Base-by-base conservation (phyloP, 2,329 filamentous ascomycete genomes). In the Fusarium sp. region DNA sequence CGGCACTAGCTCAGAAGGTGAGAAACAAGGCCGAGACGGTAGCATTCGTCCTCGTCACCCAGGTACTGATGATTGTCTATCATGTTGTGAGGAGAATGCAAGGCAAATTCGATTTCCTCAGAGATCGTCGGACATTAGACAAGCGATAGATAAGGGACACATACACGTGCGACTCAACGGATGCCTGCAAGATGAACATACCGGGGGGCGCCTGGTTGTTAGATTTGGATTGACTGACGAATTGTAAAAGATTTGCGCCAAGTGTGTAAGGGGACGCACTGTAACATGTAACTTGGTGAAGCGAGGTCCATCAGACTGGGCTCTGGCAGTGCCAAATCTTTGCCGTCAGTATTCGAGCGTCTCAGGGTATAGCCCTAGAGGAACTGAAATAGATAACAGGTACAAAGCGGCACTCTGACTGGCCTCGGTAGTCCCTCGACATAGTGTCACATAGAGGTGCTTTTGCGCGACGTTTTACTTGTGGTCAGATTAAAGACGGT, bases 101-200 rank as follows among this genome's bases (percentile, higher is more conserved):
- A 47, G 73, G 73, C 15, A 76, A 72, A 62, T 67, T 79, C 49
- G 77, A 80, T 59, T 75, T 74, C 29, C 62, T 79, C 7, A 47
- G 69, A 49, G 67, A 77, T 27, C 54, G 66, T 14, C 60, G 49
- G 14, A 71, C 50, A 18, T 34, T 75, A 32, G 69, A 74, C 46
- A 63, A 49, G 46, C 63, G 59, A 20, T 70, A 70, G 32, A 54
- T 25, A 32, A 32, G n/a, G 40, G n/a, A 20, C 30, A 9, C n/a
- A 44, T n/a, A 34, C 18, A n/a, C 16, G 16, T 34, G n/a, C 18
- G 24, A 25, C 22, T 16, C 16, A 32, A 38, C n/a, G 34, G 34
- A n/a, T 38, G 34, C 18, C 18, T 38, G 20, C 24, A 18, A 38
- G 16, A 10, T 55, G 20, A 27, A 46, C 20, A 47, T 9, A 50